Evolutionary conservation across 345 rosid species (phyloP).

Genomic region (Cardiospermum halicacabum): DNA sequence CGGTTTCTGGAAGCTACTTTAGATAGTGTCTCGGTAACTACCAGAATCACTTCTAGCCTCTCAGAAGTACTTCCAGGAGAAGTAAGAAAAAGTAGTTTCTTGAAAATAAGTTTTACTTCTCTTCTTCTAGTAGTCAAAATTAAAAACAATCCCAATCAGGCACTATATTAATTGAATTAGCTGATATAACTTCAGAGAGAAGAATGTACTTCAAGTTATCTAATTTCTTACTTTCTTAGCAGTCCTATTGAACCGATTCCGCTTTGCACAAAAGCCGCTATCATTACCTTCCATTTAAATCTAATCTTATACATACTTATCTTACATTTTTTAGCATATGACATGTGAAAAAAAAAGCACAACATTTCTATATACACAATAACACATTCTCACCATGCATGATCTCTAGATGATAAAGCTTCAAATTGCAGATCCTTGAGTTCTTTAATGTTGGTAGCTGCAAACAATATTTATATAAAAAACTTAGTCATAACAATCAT

Average conservation of each 20-base stretch:
- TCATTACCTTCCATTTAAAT: neutral
- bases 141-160: too few species aligned
- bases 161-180: too few species aligned
- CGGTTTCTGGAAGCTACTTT: too few species aligned
- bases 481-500: constrained; percentile 6
- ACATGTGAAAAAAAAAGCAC: neutral
- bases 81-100: too few species aligned
- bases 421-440: constrained; percentile 62
- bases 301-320: neutral
- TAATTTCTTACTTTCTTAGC: neutral
- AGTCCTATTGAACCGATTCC: neutral
- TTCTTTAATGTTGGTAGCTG: constrained; percentile 40
- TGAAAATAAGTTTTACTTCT: too few species aligned
- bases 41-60: too few species aligned
- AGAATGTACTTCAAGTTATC: too few species aligned
- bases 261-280: too few species aligned
- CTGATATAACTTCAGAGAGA: too few species aligned
- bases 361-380: neutral
- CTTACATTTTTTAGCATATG: neutral
- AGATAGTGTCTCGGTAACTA: too few species aligned
- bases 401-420: constrained; percentile 67
- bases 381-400: constrained; percentile 59
- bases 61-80: too few species aligned
- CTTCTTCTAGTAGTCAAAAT: too few species aligned
- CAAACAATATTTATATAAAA: constrained; percentile 7